phyloP scores from a whole-genome alignment of 805 yeast species.

The Starmerella vaccinii region DNA sequence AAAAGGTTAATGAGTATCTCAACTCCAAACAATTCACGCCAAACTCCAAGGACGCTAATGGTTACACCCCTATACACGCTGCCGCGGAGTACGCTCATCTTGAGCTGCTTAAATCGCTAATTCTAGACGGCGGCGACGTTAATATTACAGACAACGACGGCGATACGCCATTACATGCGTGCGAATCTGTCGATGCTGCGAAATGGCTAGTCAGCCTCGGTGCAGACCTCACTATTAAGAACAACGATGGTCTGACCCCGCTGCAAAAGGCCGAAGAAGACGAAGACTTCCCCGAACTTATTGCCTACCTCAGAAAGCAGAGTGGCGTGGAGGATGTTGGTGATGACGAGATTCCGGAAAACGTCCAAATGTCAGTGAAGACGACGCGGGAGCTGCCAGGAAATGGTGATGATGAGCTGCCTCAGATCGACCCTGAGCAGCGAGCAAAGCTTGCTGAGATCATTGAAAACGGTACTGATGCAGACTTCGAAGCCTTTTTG shows the following conservation, averaged over 20 bases:
- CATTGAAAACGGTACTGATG: conserved; percentile 70
- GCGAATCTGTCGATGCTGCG: conserved; percentile 62
- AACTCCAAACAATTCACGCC: conserved; percentile 46
- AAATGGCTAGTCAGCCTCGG: conserved; percentile 52
- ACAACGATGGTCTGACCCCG: conserved; percentile 67
- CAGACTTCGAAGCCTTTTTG: conserved; percentile 57
- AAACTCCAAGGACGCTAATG: conserved; percentile 76
- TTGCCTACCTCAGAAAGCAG: conserved; percentile 46
- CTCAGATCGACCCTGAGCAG: conserved; percentile 35
- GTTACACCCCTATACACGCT: conserved; percentile 95
- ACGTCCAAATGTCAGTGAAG: conserved; percentile 23
- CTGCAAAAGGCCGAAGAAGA: conserved; percentile 69
- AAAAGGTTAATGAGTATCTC: conserved; percentile 48
- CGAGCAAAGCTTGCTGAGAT: conserved; percentile 59
- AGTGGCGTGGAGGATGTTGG: conserved; percentile 29
- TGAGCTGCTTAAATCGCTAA: conserved; percentile 51
- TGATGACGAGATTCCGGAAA: conserved; percentile 22
- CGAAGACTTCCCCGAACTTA: conserved; percentile 65
- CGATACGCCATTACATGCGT: conserved; percentile 90
- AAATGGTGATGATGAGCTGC: conserved; percentile 38
- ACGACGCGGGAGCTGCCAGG: conserved; percentile 21
- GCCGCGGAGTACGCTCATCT: conserved; percentile 87
- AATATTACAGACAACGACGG: conserved; percentile 82
- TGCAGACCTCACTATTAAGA: conserved; percentile 56
- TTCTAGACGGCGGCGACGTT: conserved; percentile 61